Base-by-base conservation (phyloP, 805 yeast genomes). In the Metschnikowia dekortorum region DNA sequence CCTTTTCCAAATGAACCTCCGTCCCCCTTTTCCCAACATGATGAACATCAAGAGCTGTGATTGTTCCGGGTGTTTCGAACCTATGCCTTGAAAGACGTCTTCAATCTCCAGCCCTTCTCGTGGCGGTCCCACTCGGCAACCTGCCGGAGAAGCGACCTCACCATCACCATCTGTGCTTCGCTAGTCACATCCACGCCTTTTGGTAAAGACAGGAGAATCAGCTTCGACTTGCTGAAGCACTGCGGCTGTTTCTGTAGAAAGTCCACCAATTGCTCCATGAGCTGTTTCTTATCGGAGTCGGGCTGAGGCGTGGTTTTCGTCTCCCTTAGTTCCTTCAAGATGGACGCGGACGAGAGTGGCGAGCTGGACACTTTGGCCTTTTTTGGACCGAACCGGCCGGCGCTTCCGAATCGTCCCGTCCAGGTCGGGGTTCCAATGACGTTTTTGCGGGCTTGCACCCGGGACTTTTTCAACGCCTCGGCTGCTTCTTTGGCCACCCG, bases 371-470 rank as follows among this genome's bases (percentile, higher is more conserved):
- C 46, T 8, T 31, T 35, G 2, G 14, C 16, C 8, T 46, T 28
- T 18, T 35, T 26, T 16, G 29, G 29, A 5, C 35, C 42, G 3
- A 42, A 11, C 33, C 50, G 48, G 1, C 96, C 97, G 0, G 96
- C 96, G 16, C 70, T 66, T 0, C 99, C 99, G 73, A 85, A 89
- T 57, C 80, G 81, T 0, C 99, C 99, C 0, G 99, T 92, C 95
- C 97, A 94, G 0, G 99, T 92, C 0, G 97, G 98, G 0, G 86
- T 83, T 4, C 96, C 96, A 31, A 91, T 73, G 28, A 59, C 63
- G 44, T 62, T 70, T 48, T 64, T 65, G 18, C 76, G 57, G 1
- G 90, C 74, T 22, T 69, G 63, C 43, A 69, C 73, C 38, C 90
- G 68, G 0, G 96, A 88, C 52, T 79, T 78, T 48, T 79, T 73